Conservation (phyloP, 371 early-diverging fungal species). For the Amoeboaphelidium protococcarum region DNA sequence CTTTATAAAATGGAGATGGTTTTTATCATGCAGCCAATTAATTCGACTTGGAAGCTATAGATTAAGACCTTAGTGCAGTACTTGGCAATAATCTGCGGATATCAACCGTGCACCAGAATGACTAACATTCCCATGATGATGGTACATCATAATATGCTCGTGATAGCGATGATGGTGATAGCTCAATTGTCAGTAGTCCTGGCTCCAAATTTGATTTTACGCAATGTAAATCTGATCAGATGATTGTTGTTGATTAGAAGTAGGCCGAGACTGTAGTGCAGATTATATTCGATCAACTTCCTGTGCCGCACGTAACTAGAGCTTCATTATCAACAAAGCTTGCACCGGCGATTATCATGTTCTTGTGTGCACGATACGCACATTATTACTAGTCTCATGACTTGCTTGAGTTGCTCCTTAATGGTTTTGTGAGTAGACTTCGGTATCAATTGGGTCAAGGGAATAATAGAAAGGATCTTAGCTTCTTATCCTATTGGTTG, state of each 20-base stretch:
- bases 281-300: conserved; percentile 13
- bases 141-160: background rate
- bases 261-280: conserved; percentile 38
- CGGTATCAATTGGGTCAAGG: background rate
- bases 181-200: background rate
- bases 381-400: conserved; percentile 41
- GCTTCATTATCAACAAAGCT: conserved; percentile 12
- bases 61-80: background rate
- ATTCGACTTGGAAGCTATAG: background rate
- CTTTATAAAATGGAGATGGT: background rate
- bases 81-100: background rate
- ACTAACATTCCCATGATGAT: background rate
- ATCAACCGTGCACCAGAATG: background rate
- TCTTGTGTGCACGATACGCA: conserved; percentile 61
- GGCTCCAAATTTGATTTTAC: conserved; percentile 32
- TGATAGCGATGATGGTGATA: background rate
- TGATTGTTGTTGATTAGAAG: conserved; percentile 56
- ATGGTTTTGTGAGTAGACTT: background rate
- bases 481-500: background rate
- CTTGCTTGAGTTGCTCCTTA: conserved; percentile 17
- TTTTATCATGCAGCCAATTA: background rate
- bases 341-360: conserved; percentile 54
- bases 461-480: background rate
- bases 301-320: conserved; percentile 21
- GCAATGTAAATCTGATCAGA: conserved; percentile 47